These are phyloP conservation scores for Naganishia liquefaciens DNA, from an alignment of 1,284 basidiomycete species.

Conservation along the genomic window DNA sequence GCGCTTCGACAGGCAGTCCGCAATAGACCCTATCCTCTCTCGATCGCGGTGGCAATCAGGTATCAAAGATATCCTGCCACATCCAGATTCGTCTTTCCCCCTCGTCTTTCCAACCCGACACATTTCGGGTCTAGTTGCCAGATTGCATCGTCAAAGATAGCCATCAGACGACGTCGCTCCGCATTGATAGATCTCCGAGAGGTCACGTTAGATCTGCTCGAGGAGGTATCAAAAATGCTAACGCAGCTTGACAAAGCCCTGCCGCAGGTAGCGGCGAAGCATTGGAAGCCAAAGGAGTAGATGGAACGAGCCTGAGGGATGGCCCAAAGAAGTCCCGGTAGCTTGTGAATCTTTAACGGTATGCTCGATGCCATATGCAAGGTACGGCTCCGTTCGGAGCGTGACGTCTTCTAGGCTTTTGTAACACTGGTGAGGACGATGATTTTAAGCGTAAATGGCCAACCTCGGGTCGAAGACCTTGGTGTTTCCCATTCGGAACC, in stretches of 20 bases:
- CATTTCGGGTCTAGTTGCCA: too few relatives aligned
- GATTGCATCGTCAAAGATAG: background rate
- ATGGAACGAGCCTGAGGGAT: background rate
- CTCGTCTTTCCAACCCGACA: too few relatives aligned
- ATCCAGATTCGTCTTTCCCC: too few relatives aligned
- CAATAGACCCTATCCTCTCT: too few relatives aligned
- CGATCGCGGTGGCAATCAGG: too few relatives aligned
- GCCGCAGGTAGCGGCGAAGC: background rate
- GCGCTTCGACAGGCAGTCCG: too few relatives aligned
- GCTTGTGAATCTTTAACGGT: background rate
- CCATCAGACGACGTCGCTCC: constrained; percentile 16
- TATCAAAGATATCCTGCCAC: too few relatives aligned
- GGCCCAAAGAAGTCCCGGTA: too few relatives aligned
- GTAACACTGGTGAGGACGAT: background rate
- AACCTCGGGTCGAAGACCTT: constrained; percentile 64
- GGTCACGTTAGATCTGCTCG: constrained; percentile 10
- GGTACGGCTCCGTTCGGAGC: background rate
- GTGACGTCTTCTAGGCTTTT: background rate
- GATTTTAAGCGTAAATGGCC: constrained; percentile 63
- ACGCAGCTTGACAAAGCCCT: constrained; percentile 8
- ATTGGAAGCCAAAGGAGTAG: background rate
- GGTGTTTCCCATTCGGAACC: constrained; percentile 71
- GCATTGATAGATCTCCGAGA: constrained; percentile 6
- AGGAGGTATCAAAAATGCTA: constrained; percentile 13
- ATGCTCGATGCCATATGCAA: background rate